These are phyloP conservation scores for Apiospora hydei DNA, from an alignment of 2,329 filamentous ascomycete genomes.

Conservation along the genomic window DNA sequence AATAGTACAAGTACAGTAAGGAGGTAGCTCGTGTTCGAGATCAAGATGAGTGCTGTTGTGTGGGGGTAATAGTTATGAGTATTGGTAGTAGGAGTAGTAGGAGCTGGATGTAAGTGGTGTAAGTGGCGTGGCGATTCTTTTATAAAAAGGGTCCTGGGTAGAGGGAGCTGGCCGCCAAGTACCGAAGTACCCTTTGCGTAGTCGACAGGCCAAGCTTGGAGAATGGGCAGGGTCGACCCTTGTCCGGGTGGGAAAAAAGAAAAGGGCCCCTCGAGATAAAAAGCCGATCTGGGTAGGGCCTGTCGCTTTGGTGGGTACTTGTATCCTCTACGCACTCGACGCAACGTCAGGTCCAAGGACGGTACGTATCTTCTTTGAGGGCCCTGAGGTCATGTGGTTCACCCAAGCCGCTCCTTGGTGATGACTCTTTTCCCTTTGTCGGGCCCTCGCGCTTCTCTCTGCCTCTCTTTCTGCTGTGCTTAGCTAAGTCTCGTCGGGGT, in stretches of 20 bases:
- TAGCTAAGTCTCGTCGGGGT: constrained; percentile 18
- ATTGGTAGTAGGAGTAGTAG: constrained; percentile 30
- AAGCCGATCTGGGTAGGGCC: background rate
- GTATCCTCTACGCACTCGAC: background rate
- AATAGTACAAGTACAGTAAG: background rate
- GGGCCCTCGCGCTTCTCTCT: background rate
- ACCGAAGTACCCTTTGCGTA: background rate
- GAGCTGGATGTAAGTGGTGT: constrained; percentile 36
- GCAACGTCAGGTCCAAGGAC: background rate
- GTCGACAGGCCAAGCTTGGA: constrained; percentile 1
- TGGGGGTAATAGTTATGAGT: constrained; percentile 28
- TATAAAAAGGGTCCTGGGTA: constrained; percentile 12
- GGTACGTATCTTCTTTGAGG: constrained; percentile 9
- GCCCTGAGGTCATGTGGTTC: constrained; percentile 19
- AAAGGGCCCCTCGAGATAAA: constrained; percentile 12
- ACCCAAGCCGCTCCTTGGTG: constrained; percentile 11
- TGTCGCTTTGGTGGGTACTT: background rate
- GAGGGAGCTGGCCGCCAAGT: background rate
- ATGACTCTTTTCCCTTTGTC: constrained; percentile 19
- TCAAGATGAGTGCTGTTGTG: constrained; percentile 31
- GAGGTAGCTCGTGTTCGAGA: background rate
- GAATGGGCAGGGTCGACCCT: background rate
- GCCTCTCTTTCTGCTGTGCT: background rate
- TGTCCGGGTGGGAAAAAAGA: background rate
- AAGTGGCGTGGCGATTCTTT: constrained; percentile 22